Evolutionary conservation across 2,329 filamentous ascomycete species (phyloP), one percentile per base, ranked within the genome.

Genomic region (Lecanicillium sp.): DNA sequence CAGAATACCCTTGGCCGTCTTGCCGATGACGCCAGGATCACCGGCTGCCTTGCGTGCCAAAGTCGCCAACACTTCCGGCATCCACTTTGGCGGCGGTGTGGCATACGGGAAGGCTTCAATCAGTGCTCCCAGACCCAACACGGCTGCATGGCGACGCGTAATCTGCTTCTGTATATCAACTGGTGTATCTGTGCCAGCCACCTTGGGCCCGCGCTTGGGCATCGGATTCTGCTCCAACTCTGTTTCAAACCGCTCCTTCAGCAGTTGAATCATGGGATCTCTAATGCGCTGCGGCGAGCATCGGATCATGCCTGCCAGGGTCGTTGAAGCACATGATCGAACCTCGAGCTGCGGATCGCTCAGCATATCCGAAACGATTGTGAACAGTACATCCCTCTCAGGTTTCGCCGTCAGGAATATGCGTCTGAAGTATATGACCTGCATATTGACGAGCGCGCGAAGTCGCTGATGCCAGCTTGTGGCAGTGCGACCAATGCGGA

Each of bases 101-200:
- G 84, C 84, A 55, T 98, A 98, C 0, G 92, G 94, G 67, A 97
- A 98, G 2, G 92, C 94, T 59, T 95, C 87, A 9, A 98, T 83
- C 30, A 98, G 69, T 3, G 90, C 84, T 25, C 92, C 92, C 5
- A 98, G 69, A 1, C 92, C 94, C 15, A 98, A 67, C 1, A 98
- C 88, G 2, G 92, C 90, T 3, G 90, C 89, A 54, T 98, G 92
- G 22, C 92, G 74, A 20, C 79, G 76, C 28, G 95, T 75, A 14
- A 95, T 77, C 52, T 94, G 79, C 53, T 81, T 81, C 50, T 87
- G 87, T 38, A 75, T 71, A 49, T 84, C 81, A 2, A 81, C 70
- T 0, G 77, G 77, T 4, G 83, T 87, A 31, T 84, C 82, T 1
- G 80, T 85, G 8, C 79, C 78, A 0, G 75, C 66, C 5, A 63